Base-by-base conservation (phyloP, 2,329 filamentous ascomycete genomes). In the Exophiala aquamarina region DNA sequence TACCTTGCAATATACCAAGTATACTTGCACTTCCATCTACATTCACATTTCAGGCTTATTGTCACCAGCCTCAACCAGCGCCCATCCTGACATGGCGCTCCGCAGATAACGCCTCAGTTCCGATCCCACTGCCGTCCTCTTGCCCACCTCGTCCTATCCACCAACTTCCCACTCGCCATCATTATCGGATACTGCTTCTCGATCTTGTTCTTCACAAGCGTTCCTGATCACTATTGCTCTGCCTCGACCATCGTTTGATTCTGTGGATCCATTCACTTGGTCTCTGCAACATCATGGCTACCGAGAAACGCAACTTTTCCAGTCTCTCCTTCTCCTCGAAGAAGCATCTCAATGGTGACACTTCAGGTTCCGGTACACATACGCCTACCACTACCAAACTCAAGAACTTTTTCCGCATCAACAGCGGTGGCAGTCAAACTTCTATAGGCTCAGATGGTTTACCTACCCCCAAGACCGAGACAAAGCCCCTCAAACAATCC, bases 401-500 rank as follows among this genome's bases (percentile, higher is more conserved):
- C 69, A 83, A 81, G 71, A 84, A 83, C 64, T 84, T 85, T 67
- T 85, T 85, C 68, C 79, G 82, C 63, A 83, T 85, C 67, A 81
- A 75, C 63, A 82, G 73, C 62, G 73, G 69, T 46, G 69, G 69
- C 55, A 74, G 68, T 61, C 71, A 70, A 54, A 68, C 70, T 49
- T 63, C 58, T 44, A 53, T 60, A 40, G 67, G 67, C 34, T 63
- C 67, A 48, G 70, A 73, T 48, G 71, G 67, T 58, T 63, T 68
- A 21, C 63, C 67, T 6, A 70, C 70, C 3, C 67, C 71, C 55
- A 82, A 82, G 66, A 70, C 78, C 52, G 81, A 86, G 59, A 70
- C 70, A 60, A 82, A 82, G 66, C 69, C 78, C 52, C 87, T 90
- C 66, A 83, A 89, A 61, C 89, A 94, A 67, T 93, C 87, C 57